These are phyloP conservation scores for Trapa incisa DNA, from an alignment of 345 rosid species.

Conservation along the genomic window DNA sequence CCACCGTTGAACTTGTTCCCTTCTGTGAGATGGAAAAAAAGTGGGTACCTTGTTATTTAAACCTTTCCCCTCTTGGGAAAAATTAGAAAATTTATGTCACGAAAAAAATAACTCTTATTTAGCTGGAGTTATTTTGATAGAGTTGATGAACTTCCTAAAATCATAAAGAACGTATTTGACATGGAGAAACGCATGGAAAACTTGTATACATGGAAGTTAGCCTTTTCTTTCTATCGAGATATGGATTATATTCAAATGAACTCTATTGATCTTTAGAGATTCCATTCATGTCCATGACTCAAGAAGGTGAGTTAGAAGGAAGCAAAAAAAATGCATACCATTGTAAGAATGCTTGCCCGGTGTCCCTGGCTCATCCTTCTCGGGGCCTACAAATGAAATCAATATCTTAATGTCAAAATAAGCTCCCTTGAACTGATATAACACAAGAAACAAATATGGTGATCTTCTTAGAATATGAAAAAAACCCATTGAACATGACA, in stretches of 20 bases:
- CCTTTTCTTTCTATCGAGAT: too few relatives aligned
- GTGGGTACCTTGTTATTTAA: background rate
- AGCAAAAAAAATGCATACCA: background rate
- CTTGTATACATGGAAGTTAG: too few relatives aligned
- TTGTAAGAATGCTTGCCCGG: constrained; percentile 41
- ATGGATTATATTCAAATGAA: background rate
- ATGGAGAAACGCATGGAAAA: background rate
- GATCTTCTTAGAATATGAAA: background rate
- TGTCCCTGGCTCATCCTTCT: constrained; percentile 77
- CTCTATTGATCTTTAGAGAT: background rate
- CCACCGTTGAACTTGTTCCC: constrained; percentile 91
- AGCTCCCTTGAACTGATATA: background rate
- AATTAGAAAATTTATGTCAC: background rate
- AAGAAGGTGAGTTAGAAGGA: background rate
- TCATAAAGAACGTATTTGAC: background rate
- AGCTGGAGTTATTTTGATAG: background rate
- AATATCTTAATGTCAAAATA: background rate
- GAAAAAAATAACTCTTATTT: background rate
- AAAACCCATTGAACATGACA: background rate
- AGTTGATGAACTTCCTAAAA: background rate
- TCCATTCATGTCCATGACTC: background rate
- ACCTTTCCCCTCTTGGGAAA: background rate
- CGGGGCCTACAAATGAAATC: constrained; percentile 41
- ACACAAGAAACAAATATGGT: background rate
- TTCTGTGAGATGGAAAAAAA: constrained; percentile 27